Evolutionary conservation across 495 filamentous ascomycete genomes (phyloP).

Genomic region (Aspergillus sclerotiicarbonarius): DNA sequence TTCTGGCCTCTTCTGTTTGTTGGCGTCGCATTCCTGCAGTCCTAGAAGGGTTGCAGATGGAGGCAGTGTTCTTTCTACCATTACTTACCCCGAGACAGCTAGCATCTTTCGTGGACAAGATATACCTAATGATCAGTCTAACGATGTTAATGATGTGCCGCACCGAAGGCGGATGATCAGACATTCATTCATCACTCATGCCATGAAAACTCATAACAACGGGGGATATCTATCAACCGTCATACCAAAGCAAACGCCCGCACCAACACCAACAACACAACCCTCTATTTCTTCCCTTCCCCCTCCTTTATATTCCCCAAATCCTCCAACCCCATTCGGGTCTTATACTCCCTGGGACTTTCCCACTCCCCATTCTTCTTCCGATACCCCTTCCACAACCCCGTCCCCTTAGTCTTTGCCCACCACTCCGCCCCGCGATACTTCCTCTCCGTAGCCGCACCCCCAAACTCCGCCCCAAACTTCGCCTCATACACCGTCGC

Average conservation of each 20-base stretch:
- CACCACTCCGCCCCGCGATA: conserved; percentile 70
- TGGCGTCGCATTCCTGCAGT: conserved; percentile 7
- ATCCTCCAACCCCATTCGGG: conserved; percentile 47
- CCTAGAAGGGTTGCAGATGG: neutral
- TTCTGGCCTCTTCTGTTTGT: conserved; percentile 9
- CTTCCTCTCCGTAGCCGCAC: conserved; percentile 53
- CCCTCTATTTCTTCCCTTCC: conserved; percentile 32
- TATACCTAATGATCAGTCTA: conserved; percentile 2
- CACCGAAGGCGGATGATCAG: neutral
- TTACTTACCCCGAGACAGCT: neutral
- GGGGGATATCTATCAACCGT: neutral
- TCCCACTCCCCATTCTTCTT: conserved; percentile 48
- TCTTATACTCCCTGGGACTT: conserved; percentile 87
- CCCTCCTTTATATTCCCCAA: conserved; percentile 36
- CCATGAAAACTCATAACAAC: neutral
- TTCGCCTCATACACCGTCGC: conserved; percentile 94
- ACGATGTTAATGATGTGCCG: conserved; percentile 3
- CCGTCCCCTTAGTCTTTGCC: conserved; percentile 66
- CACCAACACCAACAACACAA: neutral
- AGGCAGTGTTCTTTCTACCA: neutral
- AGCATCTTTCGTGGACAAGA: neutral
- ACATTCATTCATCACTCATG: neutral
- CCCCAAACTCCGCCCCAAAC: conserved; percentile 81
- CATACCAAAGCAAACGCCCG: conserved; percentile 7
- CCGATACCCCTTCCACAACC: conserved; percentile 72